Percentiles rank a stretch among this genome's conserved stretches.
Evolutionary conservation across 441 rosid species (phyloP).

Genomic region (Erysimum cheiri): DNA sequence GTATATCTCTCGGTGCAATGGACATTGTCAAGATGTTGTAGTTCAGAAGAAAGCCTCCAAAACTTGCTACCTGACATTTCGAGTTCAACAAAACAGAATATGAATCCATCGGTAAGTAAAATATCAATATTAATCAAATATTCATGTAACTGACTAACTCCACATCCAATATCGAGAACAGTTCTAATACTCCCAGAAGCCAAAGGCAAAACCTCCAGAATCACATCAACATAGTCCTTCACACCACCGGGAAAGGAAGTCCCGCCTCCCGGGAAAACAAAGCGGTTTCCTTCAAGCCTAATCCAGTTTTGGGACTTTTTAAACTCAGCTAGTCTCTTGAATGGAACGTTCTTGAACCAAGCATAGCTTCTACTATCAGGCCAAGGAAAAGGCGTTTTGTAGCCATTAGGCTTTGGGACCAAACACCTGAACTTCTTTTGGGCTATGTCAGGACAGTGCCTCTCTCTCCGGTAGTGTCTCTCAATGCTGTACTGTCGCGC

Average conservation of each 20-base stretch:
- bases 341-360: constrained; percentile 70
- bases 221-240: constrained; percentile 58
- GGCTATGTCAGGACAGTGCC: constrained; percentile 56
- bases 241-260: constrained; percentile 67
- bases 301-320: constrained; percentile 76
- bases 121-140: constrained; percentile 7
- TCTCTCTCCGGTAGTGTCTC: constrained; percentile 54
- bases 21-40: constrained; percentile 67
- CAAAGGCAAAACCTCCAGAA: constrained; percentile 53
- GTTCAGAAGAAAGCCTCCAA: constrained; percentile 60
- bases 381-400: constrained; percentile 60
- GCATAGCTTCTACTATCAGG: constrained; percentile 59
- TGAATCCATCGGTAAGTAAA: neutral
- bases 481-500: constrained; percentile 45
- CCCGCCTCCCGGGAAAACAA: constrained; percentile 73
- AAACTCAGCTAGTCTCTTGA: constrained; percentile 48
- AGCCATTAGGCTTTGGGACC: constrained; percentile 59
- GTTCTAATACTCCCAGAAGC: constrained; percentile 64
- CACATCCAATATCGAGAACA: constrained; percentile 72
- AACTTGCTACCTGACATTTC: constrained; percentile 67
- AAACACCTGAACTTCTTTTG: constrained; percentile 52
- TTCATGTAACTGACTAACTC: constrained; percentile 50
- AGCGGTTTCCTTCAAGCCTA: constrained; percentile 52
- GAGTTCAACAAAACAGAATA: neutral
- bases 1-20: constrained; percentile 70